These are phyloP conservation scores for Drechslerella coelobrocha DNA, from an alignment of 2,329 filamentous ascomycete genomes.

Conservation along the genomic window DNA sequence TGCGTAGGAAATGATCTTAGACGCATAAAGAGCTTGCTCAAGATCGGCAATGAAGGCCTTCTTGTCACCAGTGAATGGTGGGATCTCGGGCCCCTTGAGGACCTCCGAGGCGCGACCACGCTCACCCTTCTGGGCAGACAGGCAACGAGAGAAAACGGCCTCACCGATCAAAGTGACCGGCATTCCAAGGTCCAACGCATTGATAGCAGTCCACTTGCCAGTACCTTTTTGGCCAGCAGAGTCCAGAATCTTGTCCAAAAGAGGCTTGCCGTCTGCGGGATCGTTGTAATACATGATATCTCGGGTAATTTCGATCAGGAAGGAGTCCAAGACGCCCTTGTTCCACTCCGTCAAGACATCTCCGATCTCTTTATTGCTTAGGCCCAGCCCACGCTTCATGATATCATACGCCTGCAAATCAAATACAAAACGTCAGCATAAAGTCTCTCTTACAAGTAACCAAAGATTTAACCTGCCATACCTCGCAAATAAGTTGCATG, in stretches of 20 bases:
- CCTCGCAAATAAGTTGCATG: slow-evolving; percentile 99
- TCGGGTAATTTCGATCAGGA: slow-evolving; percentile 98
- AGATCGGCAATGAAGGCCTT: slow-evolving; percentile 93
- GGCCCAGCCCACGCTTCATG: slow-evolving; percentile 94
- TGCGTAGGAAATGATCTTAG: slow-evolving; percentile 99
- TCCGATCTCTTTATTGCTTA: slow-evolving; percentile 91
- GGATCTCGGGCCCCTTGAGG: slow-evolving; percentile 75
- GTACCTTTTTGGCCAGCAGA: slow-evolving; percentile 99
- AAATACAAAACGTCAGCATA: slow-evolving; percentile 23
- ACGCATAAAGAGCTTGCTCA: slow-evolving; percentile 97
- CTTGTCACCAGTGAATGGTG: slow-evolving; percentile 85
- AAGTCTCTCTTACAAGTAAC: neutral
- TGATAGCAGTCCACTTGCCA: slow-evolving; percentile 99
- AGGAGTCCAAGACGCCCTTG: slow-evolving; percentile 96
- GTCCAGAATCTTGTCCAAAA: slow-evolving; percentile 99
- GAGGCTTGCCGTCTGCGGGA: slow-evolving; percentile 78
- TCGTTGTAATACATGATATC: slow-evolving; percentile 99
- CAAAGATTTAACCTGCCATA: slow-evolving; percentile 61
- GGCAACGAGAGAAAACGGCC: slow-evolving; percentile 91
- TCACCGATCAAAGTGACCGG: slow-evolving; percentile 98
- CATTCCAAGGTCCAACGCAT: slow-evolving; percentile 97
- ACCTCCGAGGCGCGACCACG: slow-evolving; percentile 80
- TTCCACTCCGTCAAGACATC: slow-evolving; percentile 97
- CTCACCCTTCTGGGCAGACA: slow-evolving; percentile 93
- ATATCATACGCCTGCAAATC: slow-evolving; percentile 88